These are phyloP conservation scores for Heritiera fomes DNA, from an alignment of 345 rosid genomes.

Conservation along the genomic window DNA sequence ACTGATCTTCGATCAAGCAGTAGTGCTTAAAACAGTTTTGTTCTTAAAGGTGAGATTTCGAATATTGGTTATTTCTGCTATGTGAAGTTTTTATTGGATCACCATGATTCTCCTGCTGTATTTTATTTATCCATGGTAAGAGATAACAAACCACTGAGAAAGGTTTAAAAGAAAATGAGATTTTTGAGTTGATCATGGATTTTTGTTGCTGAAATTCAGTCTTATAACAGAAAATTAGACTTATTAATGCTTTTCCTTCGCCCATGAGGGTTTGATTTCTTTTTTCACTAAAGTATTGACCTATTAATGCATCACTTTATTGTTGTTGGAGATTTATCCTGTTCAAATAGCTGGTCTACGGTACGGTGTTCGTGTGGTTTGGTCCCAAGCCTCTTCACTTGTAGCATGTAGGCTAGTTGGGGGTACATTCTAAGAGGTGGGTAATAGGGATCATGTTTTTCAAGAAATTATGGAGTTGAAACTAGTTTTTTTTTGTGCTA, in stretches of 20 bases:
- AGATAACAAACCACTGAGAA: background rate
- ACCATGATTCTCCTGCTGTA: background rate
- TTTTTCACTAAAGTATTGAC: background rate
- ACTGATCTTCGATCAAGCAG: conserved; percentile 44
- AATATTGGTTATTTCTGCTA: background rate
- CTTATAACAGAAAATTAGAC: background rate
- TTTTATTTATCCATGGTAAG: background rate
- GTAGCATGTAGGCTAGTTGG: background rate
- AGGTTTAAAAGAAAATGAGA: background rate
- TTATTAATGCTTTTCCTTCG: background rate
- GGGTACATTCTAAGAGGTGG: background rate
- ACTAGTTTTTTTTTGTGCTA: background rate
- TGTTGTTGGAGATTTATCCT: background rate
- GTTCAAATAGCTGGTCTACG: background rate
- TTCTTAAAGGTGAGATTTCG: conserved; percentile 27
- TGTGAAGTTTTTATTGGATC: background rate
- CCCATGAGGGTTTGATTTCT: background rate
- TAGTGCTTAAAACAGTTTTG: conserved; percentile 44
- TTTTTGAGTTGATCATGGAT: background rate
- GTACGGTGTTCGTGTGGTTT: background rate
- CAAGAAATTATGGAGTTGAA: background rate
- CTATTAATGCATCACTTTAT: background rate
- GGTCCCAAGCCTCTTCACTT: background rate
- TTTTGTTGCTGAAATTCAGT: background rate
- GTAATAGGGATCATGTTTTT: background rate